phyloP scores from a whole-genome alignment of 176 grass and related monocot genomes.

The Oryza meridionalis region DNA sequence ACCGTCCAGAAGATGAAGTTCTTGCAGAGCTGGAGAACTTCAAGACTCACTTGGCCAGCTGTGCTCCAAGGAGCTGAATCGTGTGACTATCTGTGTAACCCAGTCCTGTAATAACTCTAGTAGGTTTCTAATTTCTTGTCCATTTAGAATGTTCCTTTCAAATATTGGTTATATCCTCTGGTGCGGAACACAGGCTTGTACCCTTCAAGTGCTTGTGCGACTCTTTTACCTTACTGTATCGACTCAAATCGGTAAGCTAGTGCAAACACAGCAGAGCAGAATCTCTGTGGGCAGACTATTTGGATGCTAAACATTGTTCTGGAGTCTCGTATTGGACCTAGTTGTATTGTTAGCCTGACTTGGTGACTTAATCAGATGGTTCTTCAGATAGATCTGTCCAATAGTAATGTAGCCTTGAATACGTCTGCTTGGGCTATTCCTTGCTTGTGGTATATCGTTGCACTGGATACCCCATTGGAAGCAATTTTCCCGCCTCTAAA shows the following conservation, averaged over 20 bases:
- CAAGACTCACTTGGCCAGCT: constrained; percentile 68
- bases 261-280: constrained; percentile 14
- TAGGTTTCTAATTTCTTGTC: constrained; percentile 40
- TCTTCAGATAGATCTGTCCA: background rate
- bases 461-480: background rate
- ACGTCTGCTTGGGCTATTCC: background rate
- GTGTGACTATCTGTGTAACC: constrained; percentile 26
- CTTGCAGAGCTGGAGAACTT: constrained; percentile 85
- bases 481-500: background rate
- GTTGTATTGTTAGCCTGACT: background rate
- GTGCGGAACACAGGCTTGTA: constrained; percentile 34
- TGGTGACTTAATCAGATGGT: background rate
- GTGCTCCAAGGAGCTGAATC: constrained; percentile 53
- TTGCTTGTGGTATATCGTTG: background rate
- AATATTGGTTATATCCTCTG: constrained; percentile 33
- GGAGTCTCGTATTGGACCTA: constrained; percentile 13
- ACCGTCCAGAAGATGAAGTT: constrained; percentile 80
- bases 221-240: constrained; percentile 46
- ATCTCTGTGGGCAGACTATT: constrained; percentile 35
- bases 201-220: constrained; percentile 23
- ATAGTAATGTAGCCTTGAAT: background rate
- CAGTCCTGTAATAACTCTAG: constrained; percentile 23
- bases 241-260: background rate
- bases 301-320: constrained; percentile 35
- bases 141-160: constrained; percentile 25